A percentile compares a stretch with the other conserved stretches of the same genome.
Conservation (phyloP, 176 grass and related monocot species). For the Lolium multiflorum region DNA sequence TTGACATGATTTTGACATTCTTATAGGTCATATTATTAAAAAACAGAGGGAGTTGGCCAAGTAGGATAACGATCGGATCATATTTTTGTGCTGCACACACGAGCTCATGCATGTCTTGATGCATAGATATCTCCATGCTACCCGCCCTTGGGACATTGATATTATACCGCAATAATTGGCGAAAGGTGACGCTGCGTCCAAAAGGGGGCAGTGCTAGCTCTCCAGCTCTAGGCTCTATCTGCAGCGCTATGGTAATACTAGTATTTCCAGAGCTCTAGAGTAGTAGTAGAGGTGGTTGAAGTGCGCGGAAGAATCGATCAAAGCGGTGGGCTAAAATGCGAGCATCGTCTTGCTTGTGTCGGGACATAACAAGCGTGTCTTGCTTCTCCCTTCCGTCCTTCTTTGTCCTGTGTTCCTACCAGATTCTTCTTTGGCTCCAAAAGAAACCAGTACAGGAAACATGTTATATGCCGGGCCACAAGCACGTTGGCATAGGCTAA, state of each 20-base stretch:
- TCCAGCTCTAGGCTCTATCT: no score
- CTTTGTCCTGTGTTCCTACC: slow-evolving; percentile 23
- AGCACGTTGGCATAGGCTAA: no score
- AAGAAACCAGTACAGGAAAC: no score
- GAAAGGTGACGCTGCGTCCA: background rate
- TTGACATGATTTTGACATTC: background rate
- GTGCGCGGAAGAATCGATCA: no score
- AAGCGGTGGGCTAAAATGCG: no score
- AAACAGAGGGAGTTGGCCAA: background rate
- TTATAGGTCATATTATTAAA: background rate
- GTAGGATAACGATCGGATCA: background rate
- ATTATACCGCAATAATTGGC: background rate
- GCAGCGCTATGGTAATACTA: no score
- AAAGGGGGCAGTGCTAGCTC: no score
- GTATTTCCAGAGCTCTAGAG: no score
- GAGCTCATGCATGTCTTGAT: background rate
- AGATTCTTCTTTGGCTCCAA: slow-evolving; percentile 4
- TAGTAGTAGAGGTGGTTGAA: no score
- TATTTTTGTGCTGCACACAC: background rate
- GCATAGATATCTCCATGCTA: no score
- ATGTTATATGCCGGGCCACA: no score
- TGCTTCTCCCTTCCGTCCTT: background rate
- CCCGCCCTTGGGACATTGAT: background rate
- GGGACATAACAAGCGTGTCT: background rate
- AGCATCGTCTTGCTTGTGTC: background rate